These are phyloP conservation scores for Peronospora farinosa DNA, from an alignment of 352 stramenopile species.

Conservation along the genomic window DNA sequence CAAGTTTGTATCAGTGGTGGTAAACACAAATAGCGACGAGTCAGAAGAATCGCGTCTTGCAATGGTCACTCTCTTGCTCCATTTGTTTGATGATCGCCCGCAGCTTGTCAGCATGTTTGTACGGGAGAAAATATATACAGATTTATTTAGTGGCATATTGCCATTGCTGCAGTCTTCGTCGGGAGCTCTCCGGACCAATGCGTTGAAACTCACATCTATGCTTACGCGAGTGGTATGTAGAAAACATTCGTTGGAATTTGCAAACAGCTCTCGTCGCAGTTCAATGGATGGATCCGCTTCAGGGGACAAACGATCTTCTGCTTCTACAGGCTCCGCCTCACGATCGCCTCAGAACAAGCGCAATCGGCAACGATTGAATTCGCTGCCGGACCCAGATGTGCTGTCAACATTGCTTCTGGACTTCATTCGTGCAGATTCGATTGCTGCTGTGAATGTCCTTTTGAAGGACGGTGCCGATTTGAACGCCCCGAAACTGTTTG, in stretches of 20 bases:
- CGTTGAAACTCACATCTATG: slow-evolving; percentile 50
- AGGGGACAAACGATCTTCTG: neutral
- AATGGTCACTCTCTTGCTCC: slow-evolving; percentile 52
- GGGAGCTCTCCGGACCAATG: slow-evolving; percentile 30
- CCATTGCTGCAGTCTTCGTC: slow-evolving; percentile 40
- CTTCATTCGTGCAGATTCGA: slow-evolving; percentile 65
- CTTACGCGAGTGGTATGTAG: slow-evolving; percentile 51
- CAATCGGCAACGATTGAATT: slow-evolving; percentile 41
- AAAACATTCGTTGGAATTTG: slow-evolving; percentile 25
- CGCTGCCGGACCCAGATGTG: slow-evolving; percentile 53
- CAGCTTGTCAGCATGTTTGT: slow-evolving; percentile 55
- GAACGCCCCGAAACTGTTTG: slow-evolving; percentile 46
- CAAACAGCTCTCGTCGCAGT: slow-evolving; percentile 2
- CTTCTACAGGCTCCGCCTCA: slow-evolving; percentile 1
- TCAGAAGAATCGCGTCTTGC: slow-evolving; percentile 64
- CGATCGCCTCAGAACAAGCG: slow-evolving; percentile 9
- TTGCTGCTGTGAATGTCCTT: slow-evolving; percentile 60
- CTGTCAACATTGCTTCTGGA: slow-evolving; percentile 57
- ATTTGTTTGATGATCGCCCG: slow-evolving; percentile 57
- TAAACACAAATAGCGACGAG: slow-evolving; percentile 43
- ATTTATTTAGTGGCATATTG: slow-evolving; percentile 51
- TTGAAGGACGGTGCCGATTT: slow-evolving; percentile 74
- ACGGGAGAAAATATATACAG: slow-evolving; percentile 46
- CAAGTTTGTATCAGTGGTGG: slow-evolving; percentile 50
- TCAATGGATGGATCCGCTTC: slow-evolving; percentile 6